These are phyloP conservation scores for Globisporangium radiosum DNA, from an alignment of 352 stramenopile genomes.

Conservation along the genomic window DNA sequence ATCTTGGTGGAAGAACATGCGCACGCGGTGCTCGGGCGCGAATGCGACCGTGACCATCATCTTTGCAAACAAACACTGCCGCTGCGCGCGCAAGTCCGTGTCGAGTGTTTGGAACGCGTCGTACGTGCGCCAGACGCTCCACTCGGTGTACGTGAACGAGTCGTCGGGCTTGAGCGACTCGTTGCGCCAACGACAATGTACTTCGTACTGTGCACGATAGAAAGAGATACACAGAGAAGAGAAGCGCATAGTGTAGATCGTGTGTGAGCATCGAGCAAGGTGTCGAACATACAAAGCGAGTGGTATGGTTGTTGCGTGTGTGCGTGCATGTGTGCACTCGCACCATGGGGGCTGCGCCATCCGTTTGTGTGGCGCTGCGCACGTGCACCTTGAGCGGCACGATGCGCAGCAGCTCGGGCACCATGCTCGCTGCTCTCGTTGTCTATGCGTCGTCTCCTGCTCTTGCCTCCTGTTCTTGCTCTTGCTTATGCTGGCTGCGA, in stretches of 20 bases:
- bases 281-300: not conserved
- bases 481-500: not conserved
- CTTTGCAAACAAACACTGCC: conserved; percentile 52
- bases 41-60: conserved; percentile 84
- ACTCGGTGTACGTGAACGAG: conserved; percentile 37
- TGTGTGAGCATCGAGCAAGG: too few relatives aligned
- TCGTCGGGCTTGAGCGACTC: conserved; percentile 31
- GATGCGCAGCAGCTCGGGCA: conserved; percentile 17
- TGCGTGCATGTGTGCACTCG: conserved; percentile 6
- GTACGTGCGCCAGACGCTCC: conserved; percentile 77
- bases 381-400: conserved; percentile 54
- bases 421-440: conserved; percentile 5
- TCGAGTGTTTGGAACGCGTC: conserved; percentile 77
- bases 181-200: conserved; percentile 44
- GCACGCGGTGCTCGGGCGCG: conserved; percentile 54
- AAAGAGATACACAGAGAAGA: conserved; percentile 1
- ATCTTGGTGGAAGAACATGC: conserved; percentile 72
- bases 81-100: conserved; percentile 41
- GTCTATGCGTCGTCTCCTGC: not conserved
- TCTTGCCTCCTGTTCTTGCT: not conserved
- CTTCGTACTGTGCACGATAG: conserved; percentile 30
- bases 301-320: not conserved
- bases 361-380: conserved; percentile 49
- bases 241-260: too few relatives aligned
- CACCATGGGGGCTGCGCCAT: conserved; percentile 45